Base-by-base conservation (phyloP, 2,329 filamentous ascomycete genomes). In the Cladobotryum mycophilum region DNA sequence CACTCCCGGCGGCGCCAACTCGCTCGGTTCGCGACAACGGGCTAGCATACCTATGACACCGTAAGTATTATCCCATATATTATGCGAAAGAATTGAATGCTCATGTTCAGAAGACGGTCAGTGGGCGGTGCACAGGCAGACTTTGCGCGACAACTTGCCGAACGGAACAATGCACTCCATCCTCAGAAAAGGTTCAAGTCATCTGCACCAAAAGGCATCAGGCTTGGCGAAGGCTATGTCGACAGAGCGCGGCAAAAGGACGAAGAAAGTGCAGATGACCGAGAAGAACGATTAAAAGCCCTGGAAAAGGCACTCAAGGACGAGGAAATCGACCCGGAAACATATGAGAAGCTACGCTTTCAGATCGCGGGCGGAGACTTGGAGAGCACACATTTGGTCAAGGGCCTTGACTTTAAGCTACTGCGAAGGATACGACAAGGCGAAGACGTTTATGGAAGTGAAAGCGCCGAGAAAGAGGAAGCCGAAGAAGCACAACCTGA, bases 11-110 rank as follows among this genome's bases (percentile, higher is more conserved):
- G 70, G 76, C 13, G 15, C 44, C 43, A 70, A 72, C 45, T 70
- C 81, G 4, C 76, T 95, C 51, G 90, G 90, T 18, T 93, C 89
- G 52, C 81, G 86, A 61, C 83, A 87, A 69, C 82, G 83, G 58
- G 80, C 87, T 34, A 92, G 81, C 67, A 92, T 96, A 55, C 89
- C 89, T 51, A 96, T 96, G 92, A 96, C 92, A 44, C 92, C 92
- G 85, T 90, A 77, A 61, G 84, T 75, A 12, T 38, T 8, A 1
- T n/a, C 12, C 15, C 3, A 2, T 30, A 11, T 13, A 1, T 15
- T 12, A 8, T 41, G 2, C 22, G 12, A 6, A n/a, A 12, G 11
- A 3, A 3, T 45, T 38, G 49, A 40, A 9, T 22, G 47, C 61
- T 69, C 48, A 69, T 58, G 11, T 41, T 25, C 12, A 22, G 44